Percentiles rank a stretch among this genome's conserved stretches.
phyloP scores from a whole-genome alignment of 495 filamentous ascomycete genomes.

The Penicillium canescens region DNA sequence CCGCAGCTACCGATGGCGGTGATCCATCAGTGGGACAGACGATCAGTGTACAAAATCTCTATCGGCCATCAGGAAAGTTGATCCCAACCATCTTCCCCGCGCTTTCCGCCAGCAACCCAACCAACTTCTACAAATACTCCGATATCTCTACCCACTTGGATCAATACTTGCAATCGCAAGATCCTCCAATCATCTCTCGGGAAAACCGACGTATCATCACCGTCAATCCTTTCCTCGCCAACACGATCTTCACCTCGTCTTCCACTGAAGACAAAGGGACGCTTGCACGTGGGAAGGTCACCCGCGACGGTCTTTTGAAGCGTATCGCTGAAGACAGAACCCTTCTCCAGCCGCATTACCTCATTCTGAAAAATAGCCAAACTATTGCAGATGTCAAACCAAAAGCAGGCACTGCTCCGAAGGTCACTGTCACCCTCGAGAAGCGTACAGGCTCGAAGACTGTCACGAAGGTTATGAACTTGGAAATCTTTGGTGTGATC shows the following conservation, averaged over 20 bases:
- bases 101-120: conserved; percentile 41
- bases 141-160: conserved; percentile 43
- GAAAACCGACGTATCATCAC: conserved; percentile 66
- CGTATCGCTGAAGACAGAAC: conserved; percentile 54
- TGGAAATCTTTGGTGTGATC: conserved; percentile 64
- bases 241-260: conserved; percentile 55
- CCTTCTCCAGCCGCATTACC: conserved; percentile 51
- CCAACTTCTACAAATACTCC: conserved; percentile 54
- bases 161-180: conserved; percentile 50
- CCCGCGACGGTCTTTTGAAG: conserved; percentile 63
- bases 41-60: conserved; percentile 54
- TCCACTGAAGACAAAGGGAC: conserved; percentile 56
- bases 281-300: conserved; percentile 57
- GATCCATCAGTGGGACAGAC: conserved; percentile 59
- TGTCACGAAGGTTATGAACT: conserved; percentile 61
- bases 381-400: conserved; percentile 57
- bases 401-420: conserved; percentile 61
- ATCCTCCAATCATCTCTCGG: conserved; percentile 53
- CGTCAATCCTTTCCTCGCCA: conserved; percentile 63
- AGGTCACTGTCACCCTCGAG: conserved; percentile 59
- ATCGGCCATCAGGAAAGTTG: conserved; percentile 57
- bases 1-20: conserved; percentile 34
- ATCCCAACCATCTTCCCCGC: conserved; percentile 54
- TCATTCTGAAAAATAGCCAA: conserved; percentile 56
- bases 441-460: conserved; percentile 69